Evolutionary conservation across 306 rosid genomes (phyloP).

Genomic region (Cyclanthera cordifolia): DNA sequence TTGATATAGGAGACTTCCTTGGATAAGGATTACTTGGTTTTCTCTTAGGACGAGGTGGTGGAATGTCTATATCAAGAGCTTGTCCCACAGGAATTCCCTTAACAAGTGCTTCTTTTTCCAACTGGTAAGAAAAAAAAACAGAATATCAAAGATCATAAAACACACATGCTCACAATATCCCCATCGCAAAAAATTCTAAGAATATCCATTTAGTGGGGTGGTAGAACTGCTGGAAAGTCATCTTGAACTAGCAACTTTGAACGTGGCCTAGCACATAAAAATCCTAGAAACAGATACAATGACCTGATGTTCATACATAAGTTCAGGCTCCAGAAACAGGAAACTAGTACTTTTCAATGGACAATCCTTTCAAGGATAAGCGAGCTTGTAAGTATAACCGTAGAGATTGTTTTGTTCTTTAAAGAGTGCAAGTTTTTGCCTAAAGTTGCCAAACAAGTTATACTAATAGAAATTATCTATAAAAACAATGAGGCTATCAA

Average conservation of each 20-base stretch:
- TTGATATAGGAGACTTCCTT: conserved; percentile 53
- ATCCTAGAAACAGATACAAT: not conserved
- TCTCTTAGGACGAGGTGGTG: conserved; percentile 97
- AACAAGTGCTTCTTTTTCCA: conserved; percentile 78
- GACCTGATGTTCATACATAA: not conserved
- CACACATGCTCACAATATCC: not conserved
- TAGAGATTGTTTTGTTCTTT: not conserved
- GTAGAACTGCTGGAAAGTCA: not conserved
- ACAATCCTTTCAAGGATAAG: not conserved
- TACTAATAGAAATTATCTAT: not conserved
- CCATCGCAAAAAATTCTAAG: not conserved
- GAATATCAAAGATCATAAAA: not conserved
- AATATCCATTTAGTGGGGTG: not conserved
- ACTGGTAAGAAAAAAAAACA: conserved; percentile 33
- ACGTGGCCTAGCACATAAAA: too few species aligned
- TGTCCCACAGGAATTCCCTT: conserved; percentile 67
- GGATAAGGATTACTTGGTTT: conserved; percentile 93
- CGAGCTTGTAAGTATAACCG: not conserved
- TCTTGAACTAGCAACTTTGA: not conserved
- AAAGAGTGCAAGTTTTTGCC: conserved; percentile 4
- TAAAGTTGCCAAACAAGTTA: not conserved
- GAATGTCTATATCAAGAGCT: conserved; percentile 72
- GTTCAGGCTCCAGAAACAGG: not conserved
- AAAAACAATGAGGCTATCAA: not conserved
- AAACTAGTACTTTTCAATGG: not conserved